Evolutionary conservation across 2,329 filamentous ascomycete species (phyloP).

Genomic region (Fusarium chaquense): DNA sequence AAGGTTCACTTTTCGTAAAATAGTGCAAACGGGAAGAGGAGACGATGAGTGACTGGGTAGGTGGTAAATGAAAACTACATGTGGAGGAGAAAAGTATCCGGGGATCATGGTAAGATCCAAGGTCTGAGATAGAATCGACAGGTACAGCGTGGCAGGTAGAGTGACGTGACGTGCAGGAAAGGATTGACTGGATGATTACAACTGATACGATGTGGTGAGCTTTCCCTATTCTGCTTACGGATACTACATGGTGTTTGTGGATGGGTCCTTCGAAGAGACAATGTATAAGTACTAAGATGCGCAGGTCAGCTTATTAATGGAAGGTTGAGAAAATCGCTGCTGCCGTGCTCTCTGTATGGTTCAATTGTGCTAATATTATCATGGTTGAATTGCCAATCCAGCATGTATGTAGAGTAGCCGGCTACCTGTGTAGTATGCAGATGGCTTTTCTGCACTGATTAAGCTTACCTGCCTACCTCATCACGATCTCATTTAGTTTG

Average conservation of each 20-base stretch:
- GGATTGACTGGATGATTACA: slow-evolving; percentile 21
- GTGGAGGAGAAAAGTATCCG: slow-evolving; percentile 27
- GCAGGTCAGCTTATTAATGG: background rate
- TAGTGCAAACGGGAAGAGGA: slow-evolving; percentile 7
- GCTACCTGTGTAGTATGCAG: background rate
- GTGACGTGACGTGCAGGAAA: slow-evolving; percentile 36
- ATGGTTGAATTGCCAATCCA: background rate
- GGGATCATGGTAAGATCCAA: slow-evolving; percentile 15
- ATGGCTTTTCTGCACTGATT: background rate
- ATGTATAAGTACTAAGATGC: background rate
- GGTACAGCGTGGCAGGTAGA: slow-evolving; percentile 7
- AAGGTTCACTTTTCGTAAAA: slow-evolving; percentile 4
- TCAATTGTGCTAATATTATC: background rate
- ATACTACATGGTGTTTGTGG: slow-evolving; percentile 4
- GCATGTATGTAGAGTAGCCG: background rate
- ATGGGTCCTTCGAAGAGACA: slow-evolving; percentile 1
- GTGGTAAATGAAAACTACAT: slow-evolving; percentile 7
- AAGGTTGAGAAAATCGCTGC: slow-evolving; percentile 7
- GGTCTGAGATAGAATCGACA: slow-evolving; percentile 20
- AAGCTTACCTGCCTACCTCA: slow-evolving; percentile 6
- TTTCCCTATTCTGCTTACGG: slow-evolving; percentile 1
- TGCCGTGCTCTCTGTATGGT: slow-evolving; percentile 9
- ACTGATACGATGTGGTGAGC: slow-evolving; percentile 12
- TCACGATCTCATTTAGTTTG: slow-evolving; percentile 18
- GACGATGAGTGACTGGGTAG: background rate